Conservation (phyloP, 2,329 filamentous ascomycete genomes). For the Colletotrichum karsti region DNA sequence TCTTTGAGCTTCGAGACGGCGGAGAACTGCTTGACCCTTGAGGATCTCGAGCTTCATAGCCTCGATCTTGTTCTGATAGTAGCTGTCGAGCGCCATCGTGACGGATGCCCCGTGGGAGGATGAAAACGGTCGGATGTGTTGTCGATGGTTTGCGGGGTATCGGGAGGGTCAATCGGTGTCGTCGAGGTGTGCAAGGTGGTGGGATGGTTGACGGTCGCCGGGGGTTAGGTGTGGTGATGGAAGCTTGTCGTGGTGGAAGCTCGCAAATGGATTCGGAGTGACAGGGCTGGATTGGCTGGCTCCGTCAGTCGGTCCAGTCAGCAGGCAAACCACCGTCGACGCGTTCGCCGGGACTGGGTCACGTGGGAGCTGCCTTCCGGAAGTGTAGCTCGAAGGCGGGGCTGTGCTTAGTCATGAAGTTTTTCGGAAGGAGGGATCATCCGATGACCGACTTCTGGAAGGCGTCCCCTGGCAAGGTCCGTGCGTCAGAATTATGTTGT, state of each 20-base stretch:
- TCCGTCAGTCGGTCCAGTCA: constrained; percentile 20
- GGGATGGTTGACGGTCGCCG: constrained; percentile 18
- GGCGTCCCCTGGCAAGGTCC: background rate
- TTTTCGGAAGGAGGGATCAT: background rate
- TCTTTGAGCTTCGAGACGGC: constrained; percentile 94
- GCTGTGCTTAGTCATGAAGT: background rate
- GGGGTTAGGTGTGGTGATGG: constrained; percentile 22
- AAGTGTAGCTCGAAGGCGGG: constrained; percentile 2
- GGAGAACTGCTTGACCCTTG: constrained; percentile 94
- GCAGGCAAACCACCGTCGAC: constrained; percentile 32
- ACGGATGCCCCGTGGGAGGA: constrained; percentile 35
- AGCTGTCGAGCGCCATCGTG: constrained; percentile 98
- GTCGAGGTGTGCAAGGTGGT: constrained; percentile 11
- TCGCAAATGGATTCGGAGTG: constrained; percentile 24
- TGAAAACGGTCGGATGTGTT: background rate
- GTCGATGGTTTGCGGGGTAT: background rate
- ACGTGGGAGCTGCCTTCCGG: constrained; percentile 11
- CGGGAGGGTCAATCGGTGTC: constrained; percentile 7
- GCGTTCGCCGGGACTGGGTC: constrained; percentile 20
- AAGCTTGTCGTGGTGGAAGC: constrained; percentile 30
- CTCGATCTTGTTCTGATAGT: constrained; percentile 99
- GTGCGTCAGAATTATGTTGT: background rate
- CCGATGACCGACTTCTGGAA: background rate
- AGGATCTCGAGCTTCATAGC: constrained; percentile 99
- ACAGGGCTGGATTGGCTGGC: constrained; percentile 27